Conservation (phyloP, 2,329 filamentous ascomycete species). For the Penicillium brevicompactum region DNA sequence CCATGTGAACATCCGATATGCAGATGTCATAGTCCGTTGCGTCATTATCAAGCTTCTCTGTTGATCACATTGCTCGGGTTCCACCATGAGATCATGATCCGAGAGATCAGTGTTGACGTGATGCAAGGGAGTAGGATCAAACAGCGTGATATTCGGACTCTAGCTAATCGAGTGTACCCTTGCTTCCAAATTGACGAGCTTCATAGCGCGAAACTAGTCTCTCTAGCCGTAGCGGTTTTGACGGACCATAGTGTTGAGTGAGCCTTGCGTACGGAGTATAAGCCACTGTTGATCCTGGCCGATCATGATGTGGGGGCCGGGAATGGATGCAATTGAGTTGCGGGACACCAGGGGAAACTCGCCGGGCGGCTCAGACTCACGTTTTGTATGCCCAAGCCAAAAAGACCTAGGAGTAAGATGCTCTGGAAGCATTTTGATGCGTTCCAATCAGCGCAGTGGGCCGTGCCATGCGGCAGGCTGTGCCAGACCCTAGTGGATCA, state of each 20-base stretch:
- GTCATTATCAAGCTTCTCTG: neutral
- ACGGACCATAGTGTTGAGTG: no score
- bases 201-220: neutral
- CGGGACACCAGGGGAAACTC: no score
- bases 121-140: conserved; percentile 14
- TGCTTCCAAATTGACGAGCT: neutral
- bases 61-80: conserved; percentile 6
- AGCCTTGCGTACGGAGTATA: neutral
- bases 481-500: neutral
- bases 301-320: neutral
- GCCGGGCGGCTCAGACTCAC: no score
- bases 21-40: neutral
- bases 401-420: no score
- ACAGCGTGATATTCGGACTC: no score
- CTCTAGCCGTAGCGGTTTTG: neutral
- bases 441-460: neutral
- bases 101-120: conserved; percentile 6
- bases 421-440: no score
- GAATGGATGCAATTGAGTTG: neutral
- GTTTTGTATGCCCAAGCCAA: no score
- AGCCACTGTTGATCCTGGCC: neutral
- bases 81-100: conserved; percentile 19
- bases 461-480: neutral
- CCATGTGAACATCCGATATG: no score
- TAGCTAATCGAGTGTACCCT: neutral